Evolutionary conservation across 2,329 filamentous ascomycete species (phyloP).

Genomic region (Fusarium sp.): DNA sequence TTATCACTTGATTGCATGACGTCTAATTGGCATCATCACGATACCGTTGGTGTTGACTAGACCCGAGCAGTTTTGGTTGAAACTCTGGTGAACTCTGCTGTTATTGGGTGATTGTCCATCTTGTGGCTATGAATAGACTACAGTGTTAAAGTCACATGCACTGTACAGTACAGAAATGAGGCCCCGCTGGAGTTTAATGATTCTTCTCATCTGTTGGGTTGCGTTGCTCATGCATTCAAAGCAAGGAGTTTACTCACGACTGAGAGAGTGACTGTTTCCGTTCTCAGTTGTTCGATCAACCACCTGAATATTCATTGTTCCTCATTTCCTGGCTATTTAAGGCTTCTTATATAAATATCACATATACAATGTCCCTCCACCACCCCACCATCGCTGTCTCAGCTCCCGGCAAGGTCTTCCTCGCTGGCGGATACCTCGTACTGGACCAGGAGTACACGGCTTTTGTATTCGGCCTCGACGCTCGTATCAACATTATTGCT

Average conservation of each 20-base stretch:
- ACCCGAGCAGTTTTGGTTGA: not conserved
- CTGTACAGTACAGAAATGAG: constrained; percentile 35
- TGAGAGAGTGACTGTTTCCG: not conserved
- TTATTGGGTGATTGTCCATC: constrained; percentile 10
- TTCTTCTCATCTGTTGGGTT: constrained; percentile 20
- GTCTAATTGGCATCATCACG: constrained; percentile 25
- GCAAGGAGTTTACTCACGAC: constrained; percentile 30
- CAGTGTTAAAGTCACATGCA: constrained; percentile 26
- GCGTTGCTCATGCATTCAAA: constrained; percentile 12
- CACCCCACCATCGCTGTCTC: constrained; percentile 72
- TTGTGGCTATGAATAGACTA: constrained; percentile 6
- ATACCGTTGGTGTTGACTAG: not conserved
- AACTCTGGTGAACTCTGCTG: not conserved
- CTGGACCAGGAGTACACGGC: constrained; percentile 88
- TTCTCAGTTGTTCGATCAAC: too few species aligned
- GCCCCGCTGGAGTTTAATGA: constrained; percentile 36
- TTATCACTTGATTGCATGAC: not conserved
- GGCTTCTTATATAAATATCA: not conserved
- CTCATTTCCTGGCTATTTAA: not conserved
- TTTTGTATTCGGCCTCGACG: constrained; percentile 73
- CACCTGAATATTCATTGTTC: too few species aligned
- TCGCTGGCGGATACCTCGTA: constrained; percentile 94
- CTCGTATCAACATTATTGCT: constrained; percentile 73
- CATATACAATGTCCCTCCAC: constrained; percentile 27
- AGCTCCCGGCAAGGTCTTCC: constrained; percentile 93